Percentiles rank a stretch among this genome's conserved stretches.
These are phyloP conservation scores for Ascochyta koolunga DNA, from an alignment of 2,329 filamentous ascomycete genomes.

Conservation along the genomic window DNA sequence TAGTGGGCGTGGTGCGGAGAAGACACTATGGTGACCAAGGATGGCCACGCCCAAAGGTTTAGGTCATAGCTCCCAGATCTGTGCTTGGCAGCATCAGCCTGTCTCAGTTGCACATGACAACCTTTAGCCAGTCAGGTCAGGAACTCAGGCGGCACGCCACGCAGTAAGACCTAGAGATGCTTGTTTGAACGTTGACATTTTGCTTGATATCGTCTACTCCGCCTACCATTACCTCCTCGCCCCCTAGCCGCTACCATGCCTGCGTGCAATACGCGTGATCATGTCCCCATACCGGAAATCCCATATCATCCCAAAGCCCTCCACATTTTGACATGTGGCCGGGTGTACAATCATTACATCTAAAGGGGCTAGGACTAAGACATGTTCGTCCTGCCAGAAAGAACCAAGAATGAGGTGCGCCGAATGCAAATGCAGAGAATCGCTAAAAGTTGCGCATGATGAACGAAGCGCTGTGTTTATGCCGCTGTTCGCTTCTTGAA, in stretches of 20 bases:
- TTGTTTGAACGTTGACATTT: constrained; percentile 14
- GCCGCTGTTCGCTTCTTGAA: constrained; percentile 57
- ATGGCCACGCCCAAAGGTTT: constrained; percentile 8
- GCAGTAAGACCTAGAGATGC: neutral
- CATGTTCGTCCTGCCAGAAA: constrained; percentile 22
- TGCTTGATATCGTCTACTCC: constrained; percentile 7
- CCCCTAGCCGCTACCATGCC: constrained; percentile 19
- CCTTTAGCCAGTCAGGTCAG: neutral
- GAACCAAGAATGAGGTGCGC: constrained; percentile 20
- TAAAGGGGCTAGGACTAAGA: constrained; percentile 25
- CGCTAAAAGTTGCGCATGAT: constrained; percentile 29
- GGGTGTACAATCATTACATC: constrained; percentile 37
- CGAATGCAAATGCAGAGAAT: constrained; percentile 36
- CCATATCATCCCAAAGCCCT: constrained; percentile 24
- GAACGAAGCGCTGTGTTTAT: constrained; percentile 24
- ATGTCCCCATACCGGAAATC: constrained; percentile 10
- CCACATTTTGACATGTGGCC: constrained; percentile 17
- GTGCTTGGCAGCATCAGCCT: constrained; percentile 10
- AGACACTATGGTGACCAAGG: neutral
- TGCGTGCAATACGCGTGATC: constrained; percentile 13
- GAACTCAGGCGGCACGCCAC: neutral
- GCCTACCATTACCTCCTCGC: constrained; percentile 14
- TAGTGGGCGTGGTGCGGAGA: neutral
- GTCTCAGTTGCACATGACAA: constrained; percentile 10
- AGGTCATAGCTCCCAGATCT: constrained; percentile 11